Evolutionary conservation across 2,329 filamentous ascomycete species (phyloP), one percentile per base, ranked within the genome.

Genomic region (Aspergillus jensenii): DNA sequence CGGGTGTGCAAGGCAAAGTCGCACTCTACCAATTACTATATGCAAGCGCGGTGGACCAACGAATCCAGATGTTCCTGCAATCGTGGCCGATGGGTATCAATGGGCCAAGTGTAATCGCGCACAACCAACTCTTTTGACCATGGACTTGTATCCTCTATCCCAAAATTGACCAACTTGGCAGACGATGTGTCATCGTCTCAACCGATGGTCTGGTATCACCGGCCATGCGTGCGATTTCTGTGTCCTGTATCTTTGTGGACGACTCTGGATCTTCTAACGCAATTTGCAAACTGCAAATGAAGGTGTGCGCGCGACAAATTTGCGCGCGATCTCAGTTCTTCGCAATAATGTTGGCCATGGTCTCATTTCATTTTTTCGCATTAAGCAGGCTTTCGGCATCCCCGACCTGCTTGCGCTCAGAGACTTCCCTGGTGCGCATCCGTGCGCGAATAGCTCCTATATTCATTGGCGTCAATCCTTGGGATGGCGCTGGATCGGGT

Each of bases 341-440:
- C 21, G 15, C 14, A n/a, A 37, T 37, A 37, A 43, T 31, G 9
- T 23, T 19, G 48, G 27, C 31, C 39, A 57, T 12, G 23, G 40
- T 27, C 61, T 44, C 58, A 37, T 56, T 54, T 52, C 59, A 65
- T 59, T 65, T 64, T 63, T 76, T 79, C 40, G 79, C 78, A 68
- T 90, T 87, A 67, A 93, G 82, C 80, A 92, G 83, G 71, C 86
- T 87, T 77, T 91, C 90, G 56, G 88, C 88, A 78, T 97, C 93
- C 62, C 92, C 93, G 56, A 96, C 93, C 78, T 97, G 93, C 75
- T 90, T 89, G 64, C 93, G 83, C 78, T 93, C 91, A 59, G 90
- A 90, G 59, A 97, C 83, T 77, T 96, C 93, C 62, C 85, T 78
- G 65, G 81, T 83, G 68, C 84, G 87, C 65, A 90, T 83, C 69